Conservation (phyloP, 192 early-diverging fungal species). For the Mortierella claussenii region DNA sequence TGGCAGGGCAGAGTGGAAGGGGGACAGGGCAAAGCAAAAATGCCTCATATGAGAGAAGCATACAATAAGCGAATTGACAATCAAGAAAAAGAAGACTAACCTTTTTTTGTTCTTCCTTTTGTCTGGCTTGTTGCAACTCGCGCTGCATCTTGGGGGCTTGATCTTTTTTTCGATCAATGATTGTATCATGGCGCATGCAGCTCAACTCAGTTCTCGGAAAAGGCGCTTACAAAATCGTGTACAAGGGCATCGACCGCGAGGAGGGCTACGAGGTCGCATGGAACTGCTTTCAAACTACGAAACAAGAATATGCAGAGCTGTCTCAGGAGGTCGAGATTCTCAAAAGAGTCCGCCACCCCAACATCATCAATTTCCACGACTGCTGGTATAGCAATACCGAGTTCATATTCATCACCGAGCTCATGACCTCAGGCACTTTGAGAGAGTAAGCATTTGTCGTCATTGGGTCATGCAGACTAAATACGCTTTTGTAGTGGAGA, state of each 20-base stretch:
- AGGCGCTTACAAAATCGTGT: slow-evolving; percentile 91
- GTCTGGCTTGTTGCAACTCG: background rate
- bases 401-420: slow-evolving; percentile 85
- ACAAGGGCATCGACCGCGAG: slow-evolving; percentile 87
- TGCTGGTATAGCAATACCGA: slow-evolving; percentile 79
- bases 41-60: slow-evolving; percentile 26
- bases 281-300: slow-evolving; percentile 86
- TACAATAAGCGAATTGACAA: slow-evolving; percentile 1
- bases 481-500: no score
- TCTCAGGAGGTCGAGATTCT: slow-evolving; percentile 83
- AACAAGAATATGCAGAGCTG: slow-evolving; percentile 77
- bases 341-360: slow-evolving; percentile 81
- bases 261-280: slow-evolving; percentile 92
- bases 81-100: slow-evolving; percentile 18
- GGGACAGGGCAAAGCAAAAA: slow-evolving; percentile 35
- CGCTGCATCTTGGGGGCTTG: background rate
- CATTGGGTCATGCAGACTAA: no score
- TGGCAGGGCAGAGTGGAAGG: no score
- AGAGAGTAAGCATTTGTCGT: slow-evolving; percentile 70
- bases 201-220: slow-evolving; percentile 75
- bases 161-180: background rate
- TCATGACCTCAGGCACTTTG: slow-evolving; percentile 88
- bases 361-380: slow-evolving; percentile 85
- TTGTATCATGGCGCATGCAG: slow-evolving; percentile 12
- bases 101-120: slow-evolving; percentile 6